Percentiles rank a stretch among this genome's conserved stretches.
These are phyloP conservation scores for Setaria italica DNA, from an alignment of 202 grass and related monocot genomes.

Conservation along the genomic window DNA sequence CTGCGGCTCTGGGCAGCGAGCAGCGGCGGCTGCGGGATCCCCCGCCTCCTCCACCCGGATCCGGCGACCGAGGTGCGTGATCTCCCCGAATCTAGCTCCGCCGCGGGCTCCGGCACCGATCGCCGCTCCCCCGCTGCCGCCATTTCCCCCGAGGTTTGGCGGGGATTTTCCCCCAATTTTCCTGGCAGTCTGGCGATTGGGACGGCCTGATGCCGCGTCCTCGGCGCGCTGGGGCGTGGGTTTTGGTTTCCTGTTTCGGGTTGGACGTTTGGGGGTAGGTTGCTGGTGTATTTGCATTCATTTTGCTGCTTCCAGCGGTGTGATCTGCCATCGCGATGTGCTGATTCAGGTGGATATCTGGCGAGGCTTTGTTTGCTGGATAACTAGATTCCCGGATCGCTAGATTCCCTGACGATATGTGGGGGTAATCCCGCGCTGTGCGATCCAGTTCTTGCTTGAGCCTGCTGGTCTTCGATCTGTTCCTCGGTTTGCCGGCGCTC, in stretches of 20 bases:
- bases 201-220: not conserved
- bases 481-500: not conserved
- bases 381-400: not conserved
- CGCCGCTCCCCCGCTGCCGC: not conserved
- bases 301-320: not conserved
- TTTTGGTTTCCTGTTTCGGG: not conserved
- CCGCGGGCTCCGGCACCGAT: not conserved
- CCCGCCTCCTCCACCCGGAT: slow-evolving; percentile 21
- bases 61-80: slow-evolving; percentile 30
- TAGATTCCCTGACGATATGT: no score
- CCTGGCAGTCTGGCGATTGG: not conserved
- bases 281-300: no score
- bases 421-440: not conserved
- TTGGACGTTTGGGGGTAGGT: not conserved
- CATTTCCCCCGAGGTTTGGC: not conserved
- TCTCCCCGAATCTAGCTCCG: not conserved
- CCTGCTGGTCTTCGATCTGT: not conserved
- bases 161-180: not conserved
- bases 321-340: not conserved
- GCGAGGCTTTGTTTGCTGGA: not conserved
- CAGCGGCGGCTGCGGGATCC: slow-evolving; percentile 21
- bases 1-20: slow-evolving; percentile 39
- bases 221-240: not conserved
- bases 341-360: not conserved
- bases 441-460: not conserved